phyloP scores from a whole-genome alignment of 148 eudicot species.

The Persicaria tinctoria region DNA sequence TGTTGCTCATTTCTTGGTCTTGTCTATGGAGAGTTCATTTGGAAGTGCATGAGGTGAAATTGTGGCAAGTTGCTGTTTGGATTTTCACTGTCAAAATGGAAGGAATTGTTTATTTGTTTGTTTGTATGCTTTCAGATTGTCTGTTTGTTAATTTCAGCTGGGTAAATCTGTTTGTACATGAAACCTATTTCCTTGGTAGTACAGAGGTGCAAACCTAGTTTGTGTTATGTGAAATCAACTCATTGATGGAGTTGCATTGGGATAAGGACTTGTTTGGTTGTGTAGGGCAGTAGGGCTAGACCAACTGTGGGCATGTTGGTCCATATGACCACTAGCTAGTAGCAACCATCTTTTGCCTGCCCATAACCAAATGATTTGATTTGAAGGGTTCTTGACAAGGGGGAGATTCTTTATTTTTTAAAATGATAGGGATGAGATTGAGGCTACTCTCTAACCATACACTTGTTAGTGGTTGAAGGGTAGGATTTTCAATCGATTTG shows the following conservation, averaged over 20 bases:
- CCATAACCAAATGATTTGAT: conserved; percentile 4
- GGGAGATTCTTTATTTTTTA: too few species aligned
- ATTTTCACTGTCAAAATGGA: conserved; percentile 6
- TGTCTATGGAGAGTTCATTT: not conserved
- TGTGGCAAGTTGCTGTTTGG: not conserved
- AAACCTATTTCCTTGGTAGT: not conserved
- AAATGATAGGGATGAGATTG: too few species aligned
- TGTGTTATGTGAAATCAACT: not conserved
- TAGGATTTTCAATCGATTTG: too few species aligned
- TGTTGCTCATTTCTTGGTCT: not conserved
- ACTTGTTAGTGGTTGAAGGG: too few species aligned
- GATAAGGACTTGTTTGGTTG: conserved; percentile 10
- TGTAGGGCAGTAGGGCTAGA: not conserved
- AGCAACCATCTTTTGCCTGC: not conserved
- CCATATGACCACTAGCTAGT: not conserved
- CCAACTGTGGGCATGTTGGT: not conserved
- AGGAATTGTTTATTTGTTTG: conserved; percentile 6
- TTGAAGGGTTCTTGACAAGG: too few species aligned
- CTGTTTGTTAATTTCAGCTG: not conserved
- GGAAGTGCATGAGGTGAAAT: conserved; percentile 1
- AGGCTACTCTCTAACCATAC: too few species aligned
- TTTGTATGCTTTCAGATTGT: conserved; percentile 8
- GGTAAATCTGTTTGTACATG: conserved; percentile 8
- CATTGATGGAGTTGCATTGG: not conserved
- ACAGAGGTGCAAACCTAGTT: not conserved